Evolutionary conservation across 2,329 filamentous ascomycete genomes (phyloP), one percentile per base, ranked within the genome.

Genomic region (Penicillium verrucosum): DNA sequence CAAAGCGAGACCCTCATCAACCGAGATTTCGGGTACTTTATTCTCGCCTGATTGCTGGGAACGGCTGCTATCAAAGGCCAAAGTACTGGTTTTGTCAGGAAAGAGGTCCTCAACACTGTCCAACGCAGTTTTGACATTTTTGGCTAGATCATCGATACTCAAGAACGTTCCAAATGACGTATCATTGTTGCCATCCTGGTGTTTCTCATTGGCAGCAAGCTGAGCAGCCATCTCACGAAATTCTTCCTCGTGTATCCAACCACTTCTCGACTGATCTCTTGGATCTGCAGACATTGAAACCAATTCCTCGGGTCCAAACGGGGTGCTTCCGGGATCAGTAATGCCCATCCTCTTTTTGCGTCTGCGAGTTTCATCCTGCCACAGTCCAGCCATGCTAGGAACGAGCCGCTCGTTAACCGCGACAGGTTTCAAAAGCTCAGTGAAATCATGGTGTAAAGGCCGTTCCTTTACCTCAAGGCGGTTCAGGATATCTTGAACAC

Each of bases 231-330:
- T 81, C 42, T 86, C 78, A 32, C 85, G 80, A 68, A 88, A 93
- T 68, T 96, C 92, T 45, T 90, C 86, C 70, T 97, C 93, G 64
- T 97, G 92, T 54, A 97, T 88, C 93, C 94, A 99, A 0, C 86
- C 87, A n/a, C 86, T 85, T n/a, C 85, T 80, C 38, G 87, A 82
- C 2, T 85, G 84, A 58, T 89, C 82, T 51, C 92, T 83, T 32
- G 86, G 80, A 72, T 94, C 89, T 6, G 91, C 91, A 38, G 92
- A 96, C 87, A 97, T 95, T 2, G 91, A 90, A 4, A 95, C 83
- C 56, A 97, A 76, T 5, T 86, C 91, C 63, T 96, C 92, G 0
- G 86, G 80, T 2, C 89, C 86, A 62, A 96, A 96, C 0, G 91
- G 89, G 59, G 84, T 93, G 65, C 85, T 90, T 5, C 81, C 84